Evolutionary conservation across 1,284 basidiomycete genomes (phyloP).

Genomic region (Albatrellus sp.): DNA sequence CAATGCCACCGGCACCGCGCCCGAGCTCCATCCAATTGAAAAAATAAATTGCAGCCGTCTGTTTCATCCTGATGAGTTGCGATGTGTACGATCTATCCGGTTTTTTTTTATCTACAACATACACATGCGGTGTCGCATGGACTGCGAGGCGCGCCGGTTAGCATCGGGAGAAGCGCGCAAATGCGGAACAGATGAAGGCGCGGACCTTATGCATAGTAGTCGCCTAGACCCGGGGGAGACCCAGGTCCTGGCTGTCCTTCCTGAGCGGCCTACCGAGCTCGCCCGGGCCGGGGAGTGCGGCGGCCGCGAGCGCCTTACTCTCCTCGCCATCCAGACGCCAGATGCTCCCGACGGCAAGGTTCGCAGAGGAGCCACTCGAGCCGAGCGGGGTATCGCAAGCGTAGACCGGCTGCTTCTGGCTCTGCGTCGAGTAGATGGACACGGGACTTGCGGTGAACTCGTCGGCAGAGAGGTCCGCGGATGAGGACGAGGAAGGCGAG

Average conservation of each 20-base stretch:
- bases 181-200: too few relatives aligned
- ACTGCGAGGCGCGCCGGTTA: too few relatives aligned
- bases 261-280: neutral
- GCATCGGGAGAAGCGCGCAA: too few relatives aligned
- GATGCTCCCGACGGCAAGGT: conserved; percentile 35
- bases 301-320: conserved; percentile 27
- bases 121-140: too few relatives aligned
- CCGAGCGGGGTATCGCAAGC: neutral
- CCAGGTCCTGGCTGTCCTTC: neutral
- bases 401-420: conserved; percentile 6
- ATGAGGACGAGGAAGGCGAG: conserved; percentile 49
- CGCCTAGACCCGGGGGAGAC: too few relatives aligned
- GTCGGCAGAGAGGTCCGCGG: conserved; percentile 51
- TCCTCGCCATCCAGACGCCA: conserved; percentile 59
- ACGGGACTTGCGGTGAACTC: conserved; percentile 20
- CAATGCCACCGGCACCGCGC: too few relatives aligned
- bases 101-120: too few relatives aligned
- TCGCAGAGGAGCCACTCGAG: conserved; percentile 18
- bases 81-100: too few relatives aligned
- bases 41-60: too few relatives aligned
- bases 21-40: too few relatives aligned
- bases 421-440: conserved; percentile 10
- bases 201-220: too few relatives aligned
- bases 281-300: neutral
- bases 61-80: too few relatives aligned